Evolutionary conservation across 2,329 filamentous ascomycete species (phyloP).

Genomic region (Aaosphaeria pasadenensis): DNA sequence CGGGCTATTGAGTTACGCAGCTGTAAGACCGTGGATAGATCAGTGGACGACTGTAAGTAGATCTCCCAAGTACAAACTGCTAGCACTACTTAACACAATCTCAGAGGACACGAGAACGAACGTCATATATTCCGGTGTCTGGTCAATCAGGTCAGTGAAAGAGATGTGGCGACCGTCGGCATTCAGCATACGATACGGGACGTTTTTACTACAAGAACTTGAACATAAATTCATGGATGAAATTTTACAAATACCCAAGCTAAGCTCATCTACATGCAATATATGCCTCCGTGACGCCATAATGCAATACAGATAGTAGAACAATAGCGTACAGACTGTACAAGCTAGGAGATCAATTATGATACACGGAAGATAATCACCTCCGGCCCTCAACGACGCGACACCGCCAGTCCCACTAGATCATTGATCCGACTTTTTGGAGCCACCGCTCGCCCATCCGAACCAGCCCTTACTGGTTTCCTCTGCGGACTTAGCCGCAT

Average conservation of each 20-base stretch:
- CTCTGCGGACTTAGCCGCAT: constrained; percentile 34
- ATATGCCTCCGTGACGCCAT: constrained; percentile 23
- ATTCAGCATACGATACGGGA: too few relatives aligned
- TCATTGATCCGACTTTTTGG: constrained; percentile 24
- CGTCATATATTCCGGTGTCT: constrained; percentile 52
- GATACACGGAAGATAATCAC: constrained; percentile 20
- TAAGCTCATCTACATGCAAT: constrained; percentile 14
- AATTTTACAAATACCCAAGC: constrained; percentile 25
- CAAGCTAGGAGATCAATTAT: constrained; percentile 26
- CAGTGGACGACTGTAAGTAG: constrained; percentile 52
- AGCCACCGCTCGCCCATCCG: constrained; percentile 43
- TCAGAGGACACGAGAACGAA: constrained; percentile 47
- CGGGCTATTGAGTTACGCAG: constrained; percentile 59
- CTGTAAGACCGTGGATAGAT: constrained; percentile 57
- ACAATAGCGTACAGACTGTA: constrained; percentile 34
- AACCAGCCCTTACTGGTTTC: constrained; percentile 44
- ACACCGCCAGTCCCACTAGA: not conserved
- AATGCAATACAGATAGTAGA: constrained; percentile 31
- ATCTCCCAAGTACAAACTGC: not conserved
- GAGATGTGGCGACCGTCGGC: too few relatives aligned
- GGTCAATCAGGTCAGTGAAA: constrained; percentile 28
- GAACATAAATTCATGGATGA: constrained; percentile 18
- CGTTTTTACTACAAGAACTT: not conserved
- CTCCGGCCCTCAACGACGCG: not conserved
- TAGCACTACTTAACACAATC: too few relatives aligned